A percentile compares a stretch with the other conserved stretches of the same genome.
phyloP scores from a whole-genome alignment of 2,329 filamentous ascomycete genomes.

The Nannizzia gypsea region DNA sequence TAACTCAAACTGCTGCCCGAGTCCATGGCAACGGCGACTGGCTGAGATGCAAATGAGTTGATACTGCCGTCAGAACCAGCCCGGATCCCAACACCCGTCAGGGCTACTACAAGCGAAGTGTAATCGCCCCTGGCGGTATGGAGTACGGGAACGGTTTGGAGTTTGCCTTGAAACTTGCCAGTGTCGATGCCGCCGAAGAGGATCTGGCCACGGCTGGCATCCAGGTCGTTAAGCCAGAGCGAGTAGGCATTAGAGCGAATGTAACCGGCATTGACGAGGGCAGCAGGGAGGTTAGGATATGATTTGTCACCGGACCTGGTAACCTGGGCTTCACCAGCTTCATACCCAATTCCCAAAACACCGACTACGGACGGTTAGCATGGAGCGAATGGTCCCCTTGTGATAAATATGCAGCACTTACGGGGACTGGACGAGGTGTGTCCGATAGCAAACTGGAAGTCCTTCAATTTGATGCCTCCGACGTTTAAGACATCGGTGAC shows the following conservation, averaged over 20 bases:
- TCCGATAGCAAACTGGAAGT: slow-evolving; percentile 50
- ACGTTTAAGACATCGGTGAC: slow-evolving; percentile 57
- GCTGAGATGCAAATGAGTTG: slow-evolving; percentile 12
- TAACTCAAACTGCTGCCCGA: slow-evolving; percentile 58
- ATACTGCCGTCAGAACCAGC: slow-evolving; percentile 15
- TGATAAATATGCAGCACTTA: not conserved
- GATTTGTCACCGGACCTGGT: slow-evolving; percentile 37
- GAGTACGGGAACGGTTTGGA: slow-evolving; percentile 58
- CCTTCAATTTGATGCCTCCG: slow-evolving; percentile 37
- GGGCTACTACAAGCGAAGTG: slow-evolving; percentile 55
- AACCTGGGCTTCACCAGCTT: slow-evolving; percentile 63
- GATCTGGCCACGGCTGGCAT: slow-evolving; percentile 53
- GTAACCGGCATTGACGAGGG: slow-evolving; percentile 47
- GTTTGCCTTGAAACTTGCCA: slow-evolving; percentile 49
- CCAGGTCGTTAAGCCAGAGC: slow-evolving; percentile 62
- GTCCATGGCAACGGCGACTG: slow-evolving; percentile 57
- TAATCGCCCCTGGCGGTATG: slow-evolving; percentile 38
- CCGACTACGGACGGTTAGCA: slow-evolving; percentile 42
- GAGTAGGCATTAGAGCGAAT: slow-evolving; percentile 60
- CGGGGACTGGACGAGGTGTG: slow-evolving; percentile 40
- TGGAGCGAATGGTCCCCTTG: not conserved
- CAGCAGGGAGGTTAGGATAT: slow-evolving; percentile 59
- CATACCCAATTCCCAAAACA: slow-evolving; percentile 77
- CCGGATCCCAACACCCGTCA: slow-evolving; percentile 46
- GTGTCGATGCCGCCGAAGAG: slow-evolving; percentile 66